These are phyloP conservation scores for Lycium barbarum DNA, from an alignment of 257 asterid species.

Conservation along the genomic window DNA sequence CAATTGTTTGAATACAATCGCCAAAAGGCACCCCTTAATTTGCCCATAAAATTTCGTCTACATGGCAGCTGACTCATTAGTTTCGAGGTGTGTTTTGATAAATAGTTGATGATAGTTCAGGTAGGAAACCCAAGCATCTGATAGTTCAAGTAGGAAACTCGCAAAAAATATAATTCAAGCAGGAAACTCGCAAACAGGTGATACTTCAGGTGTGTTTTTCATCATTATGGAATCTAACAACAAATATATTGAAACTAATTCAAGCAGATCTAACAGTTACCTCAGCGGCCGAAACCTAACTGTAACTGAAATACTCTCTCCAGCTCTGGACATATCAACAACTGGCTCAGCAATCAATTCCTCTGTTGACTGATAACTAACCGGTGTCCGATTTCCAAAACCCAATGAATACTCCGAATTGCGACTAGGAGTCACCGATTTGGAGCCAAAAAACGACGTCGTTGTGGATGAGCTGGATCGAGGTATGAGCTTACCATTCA, in stretches of 20 bases:
- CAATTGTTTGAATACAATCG: no score
- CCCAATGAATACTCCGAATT: conserved; percentile 51
- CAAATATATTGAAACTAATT: conserved; percentile 42
- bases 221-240: not conserved
- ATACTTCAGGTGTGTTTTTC: no score
- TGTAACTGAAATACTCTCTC: conserved; percentile 93
- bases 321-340: conserved; percentile 71
- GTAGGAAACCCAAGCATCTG: no score
- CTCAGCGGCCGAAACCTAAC: conserved; percentile 95
- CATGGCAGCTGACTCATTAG: no score
- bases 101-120: no score
- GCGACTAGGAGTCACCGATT: conserved; percentile 50
- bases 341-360: conserved; percentile 69
- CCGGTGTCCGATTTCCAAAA: conserved; percentile 56
- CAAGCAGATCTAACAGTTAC: conserved; percentile 73
- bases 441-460: conserved; percentile 66
- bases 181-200: no score
- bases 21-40: no score
- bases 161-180: no score
- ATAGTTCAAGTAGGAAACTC: no score
- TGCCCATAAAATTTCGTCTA: no score
- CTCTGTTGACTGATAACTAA: conserved; percentile 65
- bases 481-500: conserved; percentile 72
- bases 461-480: conserved; percentile 70
- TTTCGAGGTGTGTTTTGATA: no score